Conservation (phyloP, 73 alveolate genomes). For the Uronychia binucleata region DNA sequence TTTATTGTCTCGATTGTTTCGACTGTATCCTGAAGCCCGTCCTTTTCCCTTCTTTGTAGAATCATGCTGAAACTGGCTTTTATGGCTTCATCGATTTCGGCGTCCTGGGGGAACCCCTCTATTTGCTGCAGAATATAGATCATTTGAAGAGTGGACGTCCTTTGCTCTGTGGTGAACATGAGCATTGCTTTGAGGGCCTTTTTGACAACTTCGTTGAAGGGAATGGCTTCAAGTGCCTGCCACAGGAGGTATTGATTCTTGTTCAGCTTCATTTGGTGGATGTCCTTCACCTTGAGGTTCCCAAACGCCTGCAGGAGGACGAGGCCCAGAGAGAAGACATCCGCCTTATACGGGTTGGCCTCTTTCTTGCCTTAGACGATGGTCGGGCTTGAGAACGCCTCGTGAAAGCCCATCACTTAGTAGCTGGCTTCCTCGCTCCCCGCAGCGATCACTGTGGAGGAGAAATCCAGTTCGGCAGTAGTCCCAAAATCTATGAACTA, state of each 20-base stretch:
- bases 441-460: not conserved
- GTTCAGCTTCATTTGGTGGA: not conserved
- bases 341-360: not conserved
- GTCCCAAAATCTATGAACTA: not conserved
- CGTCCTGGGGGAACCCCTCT: not conserved
- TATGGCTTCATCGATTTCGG: not conserved
- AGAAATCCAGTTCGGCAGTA: not conserved
- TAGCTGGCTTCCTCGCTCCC: not conserved
- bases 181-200: not conserved
- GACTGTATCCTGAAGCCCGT: no score
- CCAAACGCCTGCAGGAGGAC: not conserved
- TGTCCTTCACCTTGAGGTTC: not conserved
- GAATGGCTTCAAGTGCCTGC: not conserved
- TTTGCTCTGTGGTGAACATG: not conserved
- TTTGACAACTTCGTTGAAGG: not conserved
- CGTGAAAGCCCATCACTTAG: not conserved
- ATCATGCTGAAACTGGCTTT: not conserved
- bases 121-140: not conserved
- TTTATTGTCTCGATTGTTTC: no score
- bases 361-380: not conserved
- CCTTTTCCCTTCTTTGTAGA: not conserved
- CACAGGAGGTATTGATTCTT: not conserved
- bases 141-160: not conserved
- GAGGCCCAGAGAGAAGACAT: not conserved
- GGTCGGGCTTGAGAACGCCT: not conserved